Conservation (phyloP, 768 basidiomycete species). For the Hemileccinum rubropunctum region DNA sequence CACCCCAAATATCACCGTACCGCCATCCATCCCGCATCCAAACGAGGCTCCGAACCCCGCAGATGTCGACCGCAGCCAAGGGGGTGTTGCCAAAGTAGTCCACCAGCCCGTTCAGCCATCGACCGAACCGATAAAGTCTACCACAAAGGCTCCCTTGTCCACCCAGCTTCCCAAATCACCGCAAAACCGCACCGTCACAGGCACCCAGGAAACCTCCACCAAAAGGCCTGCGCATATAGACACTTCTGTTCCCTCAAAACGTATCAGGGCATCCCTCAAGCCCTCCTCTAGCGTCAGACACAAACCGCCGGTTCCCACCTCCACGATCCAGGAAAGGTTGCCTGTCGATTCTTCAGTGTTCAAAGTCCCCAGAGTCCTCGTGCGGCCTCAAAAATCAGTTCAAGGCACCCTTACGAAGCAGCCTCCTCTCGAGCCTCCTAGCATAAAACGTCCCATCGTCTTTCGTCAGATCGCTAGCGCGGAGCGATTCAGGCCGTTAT, state of each 20-base stretch:
- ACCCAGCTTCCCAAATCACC: background rate
- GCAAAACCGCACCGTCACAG: background rate
- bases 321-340: background rate
- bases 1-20: background rate
- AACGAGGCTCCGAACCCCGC: background rate
- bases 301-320: background rate
- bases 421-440: background rate
- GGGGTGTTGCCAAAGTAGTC: background rate
- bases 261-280: constrained; percentile 5
- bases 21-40: too few species aligned
- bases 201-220: background rate
- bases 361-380: constrained; percentile 8
- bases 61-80: background rate
- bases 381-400: background rate
- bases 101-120: background rate
- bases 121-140: background rate
- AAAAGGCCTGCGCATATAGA: constrained; percentile 25
- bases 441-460: background rate
- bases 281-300: background rate
- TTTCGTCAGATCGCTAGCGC: background rate
- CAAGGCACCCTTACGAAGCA: background rate
- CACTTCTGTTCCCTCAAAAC: constrained; percentile 12
- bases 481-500: constrained; percentile 19
- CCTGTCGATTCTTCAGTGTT: constrained; percentile 1
- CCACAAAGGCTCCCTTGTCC: background rate